Evolutionary conservation across 768 basidiomycete species (phyloP), one percentile per base, ranked within the genome.

Genomic region (Phylloporus scabripes): DNA sequence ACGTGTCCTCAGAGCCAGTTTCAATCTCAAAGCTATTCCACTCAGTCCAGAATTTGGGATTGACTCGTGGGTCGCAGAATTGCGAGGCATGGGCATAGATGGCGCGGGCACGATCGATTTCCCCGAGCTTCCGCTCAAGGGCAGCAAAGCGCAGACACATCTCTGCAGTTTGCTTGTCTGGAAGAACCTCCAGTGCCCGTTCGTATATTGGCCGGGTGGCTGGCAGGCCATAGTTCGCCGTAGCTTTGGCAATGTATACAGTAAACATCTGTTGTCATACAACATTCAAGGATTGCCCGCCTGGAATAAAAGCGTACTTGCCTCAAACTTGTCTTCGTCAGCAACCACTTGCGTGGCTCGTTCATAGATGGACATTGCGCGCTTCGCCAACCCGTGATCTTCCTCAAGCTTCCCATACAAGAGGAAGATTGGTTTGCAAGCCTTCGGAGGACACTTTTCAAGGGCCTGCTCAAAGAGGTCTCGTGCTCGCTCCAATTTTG

Each of bases 1-100:
- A 99, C 0, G 96, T 99, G 65, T 99, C 96, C 67, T 99, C 96
- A 2, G 92, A 95, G 1, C 96, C 96, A 2, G 93, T 96, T 66
- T 98, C 96, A 61, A 98, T 92, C 70, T 99, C 96, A 72, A 98
- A 99, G 44, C 75, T 76, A 66, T 98, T 93, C 96, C 96, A 98
- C 64, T 96, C 92, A 26, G 77, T 69, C 96, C 96, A 98, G 77
- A 98, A 98, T 51, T 84, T 82, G 31, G 92, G 85, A 63, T 88
- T 82, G 53, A 87, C 80, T 15, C 95, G 81, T 11, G 95, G 95
- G 64, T 98, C 95, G 67, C 95, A 99, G 78, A 99, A 98, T 62
- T 99, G 96, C 17, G 91, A 92, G 0, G 96, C 95, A 63, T 98
- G 95, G 2, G 93, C 95, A 58, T 95, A 98, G 56, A 98, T 87